These are phyloP conservation scores for Lentinula guzmanii DNA, from an alignment of 768 basidiomycete genomes.

Conservation along the genomic window DNA sequence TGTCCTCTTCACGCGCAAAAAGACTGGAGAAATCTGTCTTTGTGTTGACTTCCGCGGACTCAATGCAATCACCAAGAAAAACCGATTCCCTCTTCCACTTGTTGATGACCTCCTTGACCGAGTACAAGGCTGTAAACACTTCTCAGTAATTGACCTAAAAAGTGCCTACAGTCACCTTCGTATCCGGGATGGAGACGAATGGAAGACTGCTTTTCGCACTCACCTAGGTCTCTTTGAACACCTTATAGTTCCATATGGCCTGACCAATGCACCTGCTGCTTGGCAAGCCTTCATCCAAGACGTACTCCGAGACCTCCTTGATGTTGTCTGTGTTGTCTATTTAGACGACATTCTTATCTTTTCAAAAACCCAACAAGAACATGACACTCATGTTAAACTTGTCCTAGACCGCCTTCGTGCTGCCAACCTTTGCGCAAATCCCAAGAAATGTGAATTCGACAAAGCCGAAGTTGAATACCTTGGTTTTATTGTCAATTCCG, in stretches of 20 bases:
- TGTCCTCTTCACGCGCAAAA: no score
- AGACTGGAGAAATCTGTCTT: no score
- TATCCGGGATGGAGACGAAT: slow-evolving; percentile 27
- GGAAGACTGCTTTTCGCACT: slow-evolving; percentile 34
- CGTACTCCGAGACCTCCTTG: slow-evolving; percentile 26
- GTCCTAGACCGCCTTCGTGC: slow-evolving; percentile 18
- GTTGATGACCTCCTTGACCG: no score
- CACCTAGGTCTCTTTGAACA: slow-evolving; percentile 30
- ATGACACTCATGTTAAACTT: slow-evolving; percentile 9
- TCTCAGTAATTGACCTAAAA: no score
- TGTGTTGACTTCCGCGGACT: no score
- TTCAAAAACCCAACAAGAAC: slow-evolving; percentile 18
- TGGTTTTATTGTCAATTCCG: slow-evolving; percentile 22
- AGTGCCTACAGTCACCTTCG: no score
- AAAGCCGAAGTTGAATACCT: slow-evolving; percentile 12
- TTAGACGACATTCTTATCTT: slow-evolving; percentile 37
- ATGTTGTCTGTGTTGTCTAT: slow-evolving; percentile 27
- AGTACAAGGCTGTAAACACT: no score
- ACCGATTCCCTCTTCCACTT: no score
- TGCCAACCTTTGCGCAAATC: slow-evolving; percentile 24
- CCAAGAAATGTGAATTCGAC: slow-evolving; percentile 30
- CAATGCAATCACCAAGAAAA: no score
- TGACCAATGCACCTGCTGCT: slow-evolving; percentile 26
- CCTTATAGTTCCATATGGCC: slow-evolving; percentile 31
- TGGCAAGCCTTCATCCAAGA: slow-evolving; percentile 39